Base-by-base conservation (phyloP, 495 filamentous ascomycete species). In the Lentithecium fluviatile region DNA sequence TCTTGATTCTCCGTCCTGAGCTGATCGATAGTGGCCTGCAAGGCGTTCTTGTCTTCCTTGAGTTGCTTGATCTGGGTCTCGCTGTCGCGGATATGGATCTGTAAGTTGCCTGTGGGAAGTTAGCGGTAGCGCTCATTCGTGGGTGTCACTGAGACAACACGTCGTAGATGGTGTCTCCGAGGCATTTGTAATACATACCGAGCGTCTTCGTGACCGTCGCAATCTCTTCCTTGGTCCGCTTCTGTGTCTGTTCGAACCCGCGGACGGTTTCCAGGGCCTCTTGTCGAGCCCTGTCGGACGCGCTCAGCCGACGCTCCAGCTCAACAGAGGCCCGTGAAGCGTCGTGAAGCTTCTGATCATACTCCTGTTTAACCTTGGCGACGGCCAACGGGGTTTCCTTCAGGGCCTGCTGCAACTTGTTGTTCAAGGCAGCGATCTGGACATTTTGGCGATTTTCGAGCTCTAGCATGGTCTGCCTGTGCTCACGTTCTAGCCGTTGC, bases 381-480 rank as follows among this genome's bases (percentile, higher is more conserved):
- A 68, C 45, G 17, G 65, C 60, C 13, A 54, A 1, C 8, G 56
- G 6, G 2, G 12, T 48, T 2, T 68, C 65, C 23, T 60, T 68
- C 26, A 26, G 34, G 1, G 57, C 37, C 46, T 69, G 66, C 25
- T 48, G 50, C 21, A 69, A 51, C 36, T 71, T 62, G 45, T 64
- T 62, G 45, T 72, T 67, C 11, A 60, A 45, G 7, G 52, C 56
- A 19, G 55, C 52, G 12, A 69, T 7, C 29, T 69, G 58, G 6
- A 67, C 53, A 21, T 74, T 73, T 50, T 82, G 71, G 60, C 82
- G 76, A 45, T 80, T 77, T 57, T 80, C 73, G 45, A 79, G 55
- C 25, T 73, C 74, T 13, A 77, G 71, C 45, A 79, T 51, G 8
- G 56, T 51, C 23, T 56, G 55, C 45, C 60, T 24, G 64, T 70